phyloP scores from a whole-genome alignment of 805 yeast species.

The Wickerhamomyces bovis region DNA sequence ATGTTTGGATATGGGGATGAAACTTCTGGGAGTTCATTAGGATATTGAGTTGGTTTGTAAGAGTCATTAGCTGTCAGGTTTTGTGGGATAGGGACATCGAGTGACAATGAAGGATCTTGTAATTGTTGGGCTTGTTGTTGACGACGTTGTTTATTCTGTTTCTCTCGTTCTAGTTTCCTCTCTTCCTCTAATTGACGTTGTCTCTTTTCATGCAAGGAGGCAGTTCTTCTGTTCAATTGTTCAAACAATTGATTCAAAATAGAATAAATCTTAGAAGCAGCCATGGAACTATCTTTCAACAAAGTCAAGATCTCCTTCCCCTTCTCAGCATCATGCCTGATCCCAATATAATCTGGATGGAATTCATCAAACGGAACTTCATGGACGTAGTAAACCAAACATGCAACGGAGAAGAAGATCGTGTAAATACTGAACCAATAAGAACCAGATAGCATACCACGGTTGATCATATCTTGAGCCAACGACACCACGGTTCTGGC shows the following conservation, averaged over 20 bases:
- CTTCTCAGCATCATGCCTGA: constrained; percentile 70
- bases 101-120: neutral
- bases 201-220: constrained; percentile 33
- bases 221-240: constrained; percentile 69
- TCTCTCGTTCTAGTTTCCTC: constrained; percentile 4
- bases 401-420: constrained; percentile 82
- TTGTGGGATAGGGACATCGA: constrained; percentile 23
- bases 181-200: constrained; percentile 6
- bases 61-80: constrained; percentile 15
- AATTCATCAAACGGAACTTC: constrained; percentile 39
- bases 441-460: constrained; percentile 69
- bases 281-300: constrained; percentile 66
- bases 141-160: constrained; percentile 7
- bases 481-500: constrained; percentile 77
- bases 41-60: neutral
- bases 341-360: constrained; percentile 48
- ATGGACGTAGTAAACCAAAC: constrained; percentile 75
- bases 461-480: constrained; percentile 73
- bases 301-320: constrained; percentile 71
- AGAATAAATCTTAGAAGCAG: constrained; percentile 76
- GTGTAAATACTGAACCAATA: constrained; percentile 92
- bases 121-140: constrained; percentile 6
- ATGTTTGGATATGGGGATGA: constrained; percentile 10
- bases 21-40: constrained; percentile 4
- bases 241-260: constrained; percentile 76